Evolutionary conservation across 1,284 basidiomycete species (phyloP), one percentile per base, ranked within the genome.

Genomic region (Mycena sp.): DNA sequence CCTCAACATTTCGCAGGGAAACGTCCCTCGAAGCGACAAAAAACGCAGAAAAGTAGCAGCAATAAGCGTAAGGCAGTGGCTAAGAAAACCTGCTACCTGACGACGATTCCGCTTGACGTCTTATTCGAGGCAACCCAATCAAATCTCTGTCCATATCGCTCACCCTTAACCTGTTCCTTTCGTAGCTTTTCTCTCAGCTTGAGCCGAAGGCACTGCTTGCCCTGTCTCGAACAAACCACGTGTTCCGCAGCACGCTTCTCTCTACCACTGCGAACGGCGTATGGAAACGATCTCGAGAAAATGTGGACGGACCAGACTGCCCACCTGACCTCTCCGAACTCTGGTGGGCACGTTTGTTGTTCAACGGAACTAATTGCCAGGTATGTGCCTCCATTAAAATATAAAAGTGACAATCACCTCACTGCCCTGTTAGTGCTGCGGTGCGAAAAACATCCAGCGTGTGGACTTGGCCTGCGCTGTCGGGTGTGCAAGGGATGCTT

Each of bases 291-390:
- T 69, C 72, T 2, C 71, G 75, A 21, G 59, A 73, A 21, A 63
- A 61, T 4, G 29, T 55, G 19, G 63, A 61, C 17, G 68, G 57
- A 2, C 72, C 65, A 3, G 69, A 72, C 2, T 71, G 72, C 50
- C 76, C 77, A 5, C 70, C 71, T 40, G 70, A 61, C 32, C 25
- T 77, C 40, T 72, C 71, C 2, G 78, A 80, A 57, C 70, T 69
- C 2, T 63, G 58, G 10, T 80, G 78, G 78, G 76, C 72, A 2
- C 58, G 67, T 12, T 63, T 80, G 25, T 46, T 80, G 16, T 80
- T 75, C 48, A 74, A 71, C 6, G 58, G 63, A 35, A 59, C 66
- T 5, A 35, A 49, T 7, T 79, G 77, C 56, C 71, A 74, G 58
- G 77, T 79, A 50, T 19, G 14, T 21, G 19, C 32, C 16, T 9